A percentile compares a stretch with the other conserved stretches of the same genome.
Evolutionary conservation across 768 basidiomycete species (phyloP).

Genomic region (Scleroderma citrinum): DNA sequence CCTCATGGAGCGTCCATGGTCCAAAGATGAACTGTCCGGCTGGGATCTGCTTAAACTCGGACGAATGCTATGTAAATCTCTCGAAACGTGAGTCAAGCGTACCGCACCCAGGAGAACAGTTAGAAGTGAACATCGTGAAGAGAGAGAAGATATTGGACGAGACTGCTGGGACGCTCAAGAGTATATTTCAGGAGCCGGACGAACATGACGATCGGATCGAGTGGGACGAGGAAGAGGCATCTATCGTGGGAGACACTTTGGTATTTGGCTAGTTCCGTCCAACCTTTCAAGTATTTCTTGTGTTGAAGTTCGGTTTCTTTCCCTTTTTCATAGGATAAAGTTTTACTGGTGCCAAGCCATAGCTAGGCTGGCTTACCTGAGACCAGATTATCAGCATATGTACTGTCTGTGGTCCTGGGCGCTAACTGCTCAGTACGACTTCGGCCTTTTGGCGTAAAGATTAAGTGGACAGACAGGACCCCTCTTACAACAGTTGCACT

Average conservation of each 20-base stretch:
- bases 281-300: constrained; percentile 44
- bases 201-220: constrained; percentile 49
- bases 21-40: constrained; percentile 57
- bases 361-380: too few species aligned
- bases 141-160: constrained; percentile 62
- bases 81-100: constrained; percentile 52
- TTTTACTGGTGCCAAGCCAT: too few species aligned
- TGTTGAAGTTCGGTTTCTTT: too few species aligned
- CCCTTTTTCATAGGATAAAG: too few species aligned
- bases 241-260: constrained; percentile 57
- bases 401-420: too few species aligned
- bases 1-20: constrained; percentile 69
- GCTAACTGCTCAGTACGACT: too few species aligned
- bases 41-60: constrained; percentile 65
- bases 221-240: constrained; percentile 65
- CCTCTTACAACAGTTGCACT: too few species aligned
- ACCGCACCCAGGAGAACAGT: constrained; percentile 23
- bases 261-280: constrained; percentile 53
- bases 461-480: too few species aligned
- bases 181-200: constrained; percentile 69
- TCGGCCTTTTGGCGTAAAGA: too few species aligned
- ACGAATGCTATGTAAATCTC: constrained; percentile 45
- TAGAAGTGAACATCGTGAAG: constrained; percentile 25
- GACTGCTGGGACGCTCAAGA: constrained; percentile 61
- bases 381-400: too few species aligned